Evolutionary conservation across 768 basidiomycete genomes (phyloP).

Genomic region (Russula olivacea): DNA sequence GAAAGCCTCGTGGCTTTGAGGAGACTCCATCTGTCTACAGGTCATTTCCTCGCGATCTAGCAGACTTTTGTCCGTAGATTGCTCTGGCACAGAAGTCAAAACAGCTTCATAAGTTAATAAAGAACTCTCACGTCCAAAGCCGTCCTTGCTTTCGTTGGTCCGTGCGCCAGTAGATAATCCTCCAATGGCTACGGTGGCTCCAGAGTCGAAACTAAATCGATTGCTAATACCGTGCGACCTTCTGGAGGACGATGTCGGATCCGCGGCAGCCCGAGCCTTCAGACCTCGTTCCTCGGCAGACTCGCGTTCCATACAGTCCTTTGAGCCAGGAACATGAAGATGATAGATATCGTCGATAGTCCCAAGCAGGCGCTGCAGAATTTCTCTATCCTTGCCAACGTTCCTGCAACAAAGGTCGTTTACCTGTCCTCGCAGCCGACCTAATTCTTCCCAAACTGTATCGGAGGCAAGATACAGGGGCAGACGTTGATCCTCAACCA

Average conservation of each 20-base stretch:
- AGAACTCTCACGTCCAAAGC: background rate
- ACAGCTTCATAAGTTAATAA: background rate
- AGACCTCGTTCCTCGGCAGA: too few relatives aligned
- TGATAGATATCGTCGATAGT: background rate
- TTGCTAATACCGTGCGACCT: background rate
- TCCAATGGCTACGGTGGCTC: background rate
- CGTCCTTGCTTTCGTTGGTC: background rate
- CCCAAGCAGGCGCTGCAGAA: background rate
- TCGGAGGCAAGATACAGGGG: background rate
- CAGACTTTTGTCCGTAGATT: background rate
- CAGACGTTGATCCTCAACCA: background rate
- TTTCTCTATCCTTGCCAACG: background rate
- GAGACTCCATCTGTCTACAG: background rate
- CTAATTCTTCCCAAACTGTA: slow-evolving; percentile 2
- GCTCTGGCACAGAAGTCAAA: background rate
- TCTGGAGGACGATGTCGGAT: background rate
- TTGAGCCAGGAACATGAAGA: background rate
- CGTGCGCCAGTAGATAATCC: background rate
- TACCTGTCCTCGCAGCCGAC: background rate
- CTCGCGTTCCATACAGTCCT: background rate
- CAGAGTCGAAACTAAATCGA: background rate
- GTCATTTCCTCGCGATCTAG: background rate
- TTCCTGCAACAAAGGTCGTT: background rate
- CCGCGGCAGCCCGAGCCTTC: background rate
- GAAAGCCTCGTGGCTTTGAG: background rate